Evolutionary conservation across 768 basidiomycete genomes (phyloP).

Genomic region (Mycena crocata): DNA sequence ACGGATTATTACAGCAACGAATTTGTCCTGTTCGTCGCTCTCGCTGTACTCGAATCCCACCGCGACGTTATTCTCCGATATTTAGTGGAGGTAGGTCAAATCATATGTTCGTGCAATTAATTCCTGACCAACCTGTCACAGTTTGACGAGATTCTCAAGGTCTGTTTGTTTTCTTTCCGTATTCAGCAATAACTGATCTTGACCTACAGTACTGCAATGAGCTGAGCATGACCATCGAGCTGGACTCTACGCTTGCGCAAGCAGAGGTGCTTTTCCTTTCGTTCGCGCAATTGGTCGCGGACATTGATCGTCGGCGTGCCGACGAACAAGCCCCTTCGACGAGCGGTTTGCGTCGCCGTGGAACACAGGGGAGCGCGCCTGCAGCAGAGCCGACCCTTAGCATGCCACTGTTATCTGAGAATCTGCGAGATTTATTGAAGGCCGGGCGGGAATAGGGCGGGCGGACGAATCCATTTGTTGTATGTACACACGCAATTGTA

Average conservation of each 20-base stretch:
- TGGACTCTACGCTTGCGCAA: conserved; percentile 95
- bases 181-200: conserved; percentile 5
- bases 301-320: conserved; percentile 84
- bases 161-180: conserved; percentile 36
- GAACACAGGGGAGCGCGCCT: conserved; percentile 35
- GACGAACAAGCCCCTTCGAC: conserved; percentile 55
- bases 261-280: conserved; percentile 97
- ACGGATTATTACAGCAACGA: conserved; percentile 89
- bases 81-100: conserved; percentile 82
- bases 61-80: conserved; percentile 96
- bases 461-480: neutral
- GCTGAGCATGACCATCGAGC: conserved; percentile 95
- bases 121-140: conserved; percentile 40
- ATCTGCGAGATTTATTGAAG: conserved; percentile 70
- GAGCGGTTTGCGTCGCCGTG: conserved; percentile 49
- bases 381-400: conserved; percentile 44
- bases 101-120: neutral
- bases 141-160: conserved; percentile 88
- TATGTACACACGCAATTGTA: conserved; percentile 32
- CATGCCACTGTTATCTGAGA: conserved; percentile 67
- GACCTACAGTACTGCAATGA: conserved; percentile 86
- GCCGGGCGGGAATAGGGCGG: conserved; percentile 46
- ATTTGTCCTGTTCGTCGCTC: conserved; percentile 93
- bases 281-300: conserved; percentile 88
- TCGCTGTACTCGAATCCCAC: conserved; percentile 95